phyloP scores from a whole-genome alignment of 2,329 filamentous ascomycete species.

The Coniella lustricola region DNA sequence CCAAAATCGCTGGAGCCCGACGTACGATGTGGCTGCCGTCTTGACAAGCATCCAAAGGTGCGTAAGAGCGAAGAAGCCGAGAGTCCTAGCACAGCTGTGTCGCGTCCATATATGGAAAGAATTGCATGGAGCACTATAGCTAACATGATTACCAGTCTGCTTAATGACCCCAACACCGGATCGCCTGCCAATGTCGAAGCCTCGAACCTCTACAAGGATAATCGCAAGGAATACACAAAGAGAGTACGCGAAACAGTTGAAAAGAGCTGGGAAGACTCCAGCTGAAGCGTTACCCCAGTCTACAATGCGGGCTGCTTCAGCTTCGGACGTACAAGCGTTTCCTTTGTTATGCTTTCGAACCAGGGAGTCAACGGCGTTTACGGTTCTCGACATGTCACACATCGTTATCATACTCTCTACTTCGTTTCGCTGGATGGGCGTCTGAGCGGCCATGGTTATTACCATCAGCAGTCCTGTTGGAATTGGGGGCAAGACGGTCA shows the following conservation, averaged over 20 bases:
- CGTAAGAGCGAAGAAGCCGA: slow-evolving; percentile 3
- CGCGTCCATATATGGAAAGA: too few species aligned
- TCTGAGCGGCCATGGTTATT: background rate
- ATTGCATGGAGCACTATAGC: slow-evolving; percentile 26
- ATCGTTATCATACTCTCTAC: background rate
- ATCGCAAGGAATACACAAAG: slow-evolving; percentile 93
- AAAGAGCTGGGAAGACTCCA: slow-evolving; percentile 94
- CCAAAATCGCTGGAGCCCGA: slow-evolving; percentile 97
- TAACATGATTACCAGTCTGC: slow-evolving; percentile 50
- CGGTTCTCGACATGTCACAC: background rate
- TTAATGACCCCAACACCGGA: slow-evolving; percentile 98
- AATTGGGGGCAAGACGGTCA: background rate
- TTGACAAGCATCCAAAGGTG: slow-evolving; percentile 97
- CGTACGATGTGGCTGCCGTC: slow-evolving; percentile 95
- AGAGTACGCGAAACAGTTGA: slow-evolving; percentile 93
- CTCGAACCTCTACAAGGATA: slow-evolving; percentile 97
- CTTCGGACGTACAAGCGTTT: background rate
- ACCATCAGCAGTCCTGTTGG: background rate
- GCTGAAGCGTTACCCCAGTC: slow-evolving; percentile 10
- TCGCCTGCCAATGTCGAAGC: slow-evolving; percentile 97
- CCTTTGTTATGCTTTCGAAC: background rate
- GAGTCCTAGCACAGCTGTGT: background rate
- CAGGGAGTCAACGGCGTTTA: slow-evolving; percentile 3
- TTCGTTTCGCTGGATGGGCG: background rate
- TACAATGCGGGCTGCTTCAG: background rate